phyloP scores from a whole-genome alignment of 164 flowering plant genomes.

The Vitis labrusca region DNA sequence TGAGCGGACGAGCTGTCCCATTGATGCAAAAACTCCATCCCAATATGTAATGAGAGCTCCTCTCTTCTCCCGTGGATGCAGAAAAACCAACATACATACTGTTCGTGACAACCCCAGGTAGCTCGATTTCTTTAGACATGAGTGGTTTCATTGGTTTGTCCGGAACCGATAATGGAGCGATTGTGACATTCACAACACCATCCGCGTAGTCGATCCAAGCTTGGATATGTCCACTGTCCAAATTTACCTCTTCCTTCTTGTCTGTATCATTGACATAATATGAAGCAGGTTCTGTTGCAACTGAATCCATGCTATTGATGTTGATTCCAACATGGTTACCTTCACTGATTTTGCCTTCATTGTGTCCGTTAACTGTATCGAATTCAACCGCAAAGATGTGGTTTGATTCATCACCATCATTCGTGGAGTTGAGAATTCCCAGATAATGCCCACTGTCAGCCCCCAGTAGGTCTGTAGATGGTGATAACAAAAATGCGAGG shows the following conservation, averaged over 20 bases:
- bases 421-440: slow-evolving; percentile 37
- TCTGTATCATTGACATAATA: slow-evolving; percentile 12
- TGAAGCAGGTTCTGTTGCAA: slow-evolving; percentile 13
- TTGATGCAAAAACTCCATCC: slow-evolving; percentile 54
- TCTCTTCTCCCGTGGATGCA: slow-evolving; percentile 36
- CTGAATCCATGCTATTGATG: slow-evolving; percentile 37
- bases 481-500: slow-evolving; percentile 43
- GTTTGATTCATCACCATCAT: slow-evolving; percentile 22
- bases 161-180: slow-evolving; percentile 17
- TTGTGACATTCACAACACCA: slow-evolving; percentile 32
- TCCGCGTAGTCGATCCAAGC: slow-evolving; percentile 52
- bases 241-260: slow-evolving; percentile 10
- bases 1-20: slow-evolving; percentile 31
- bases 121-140: slow-evolving; percentile 19
- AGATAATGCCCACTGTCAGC: slow-evolving; percentile 33
- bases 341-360: slow-evolving; percentile 6
- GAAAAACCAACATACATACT: slow-evolving; percentile 54
- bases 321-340: slow-evolving; percentile 59
- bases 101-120: slow-evolving; percentile 22
- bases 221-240: slow-evolving; percentile 26
- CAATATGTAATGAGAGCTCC: slow-evolving; percentile 47
- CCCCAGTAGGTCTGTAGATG: slow-evolving; percentile 21
- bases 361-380: slow-evolving; percentile 42
- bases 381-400: slow-evolving; percentile 49
- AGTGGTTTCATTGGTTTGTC: slow-evolving; percentile 32